phyloP scores from a whole-genome alignment of 2,329 filamentous ascomycete species.

The Xylariaceae sp. region DNA sequence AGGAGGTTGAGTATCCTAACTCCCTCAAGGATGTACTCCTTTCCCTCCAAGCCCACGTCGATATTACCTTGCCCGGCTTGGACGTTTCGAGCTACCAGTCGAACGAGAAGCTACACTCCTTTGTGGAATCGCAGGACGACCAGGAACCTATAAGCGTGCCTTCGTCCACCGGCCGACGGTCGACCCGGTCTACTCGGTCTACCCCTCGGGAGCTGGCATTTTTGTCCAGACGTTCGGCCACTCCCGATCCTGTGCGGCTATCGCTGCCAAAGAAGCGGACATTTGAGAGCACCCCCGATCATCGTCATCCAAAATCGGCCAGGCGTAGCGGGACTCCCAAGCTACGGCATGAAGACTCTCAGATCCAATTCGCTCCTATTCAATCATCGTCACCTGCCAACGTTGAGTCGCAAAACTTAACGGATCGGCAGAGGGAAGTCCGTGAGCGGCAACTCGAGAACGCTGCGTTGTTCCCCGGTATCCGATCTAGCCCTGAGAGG shows the following conservation, averaged over 20 bases:
- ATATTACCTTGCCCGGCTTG: constrained; percentile 38
- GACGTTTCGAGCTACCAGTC: constrained; percentile 31
- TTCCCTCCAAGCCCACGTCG: constrained; percentile 47
- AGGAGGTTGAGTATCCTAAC: constrained; percentile 56
- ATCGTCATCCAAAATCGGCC: constrained; percentile 20
- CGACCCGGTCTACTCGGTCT: constrained; percentile 17
- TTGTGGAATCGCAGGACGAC: constrained; percentile 44
- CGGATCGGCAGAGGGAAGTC: constrained; percentile 72
- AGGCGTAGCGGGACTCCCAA: constrained; percentile 41
- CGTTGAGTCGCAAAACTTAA: constrained; percentile 65
- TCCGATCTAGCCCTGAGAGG: constrained; percentile 45
- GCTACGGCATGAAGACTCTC: constrained; percentile 72
- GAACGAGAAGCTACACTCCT: constrained; percentile 31
- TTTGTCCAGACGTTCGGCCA: constrained; percentile 21
- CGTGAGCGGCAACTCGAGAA: constrained; percentile 63
- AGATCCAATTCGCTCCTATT: constrained; percentile 68
- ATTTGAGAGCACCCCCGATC: constrained; percentile 16
- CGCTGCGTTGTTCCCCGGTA: constrained; percentile 59
- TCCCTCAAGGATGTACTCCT: constrained; percentile 55
- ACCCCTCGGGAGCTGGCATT: constrained; percentile 12
- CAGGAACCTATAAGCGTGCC: constrained; percentile 19
- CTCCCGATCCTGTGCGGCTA: constrained; percentile 26
- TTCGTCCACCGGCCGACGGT: neutral
- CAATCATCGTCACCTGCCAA: constrained; percentile 47
- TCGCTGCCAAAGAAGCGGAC: constrained; percentile 21